Evolutionary conservation across 345 rosid genomes (phyloP).

Genomic region (Brassica juncea): DNA sequence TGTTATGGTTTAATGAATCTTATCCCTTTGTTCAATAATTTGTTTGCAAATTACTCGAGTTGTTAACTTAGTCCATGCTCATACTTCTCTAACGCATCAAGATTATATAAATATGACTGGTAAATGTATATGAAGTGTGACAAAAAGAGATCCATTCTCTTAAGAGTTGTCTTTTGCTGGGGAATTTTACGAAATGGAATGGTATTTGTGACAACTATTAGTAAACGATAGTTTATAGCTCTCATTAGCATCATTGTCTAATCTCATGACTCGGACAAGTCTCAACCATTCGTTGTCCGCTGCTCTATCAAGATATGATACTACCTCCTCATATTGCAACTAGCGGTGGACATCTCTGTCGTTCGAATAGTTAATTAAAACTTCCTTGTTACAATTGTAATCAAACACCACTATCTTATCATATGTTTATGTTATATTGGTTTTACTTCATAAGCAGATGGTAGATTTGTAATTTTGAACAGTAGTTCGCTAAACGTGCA

Average conservation of each 20-base stretch:
- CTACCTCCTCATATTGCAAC: neutral
- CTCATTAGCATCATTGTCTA: too few relatives aligned
- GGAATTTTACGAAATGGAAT: too few relatives aligned
- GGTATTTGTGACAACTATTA: too few relatives aligned
- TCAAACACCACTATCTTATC: neutral
- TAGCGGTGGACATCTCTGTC: neutral
- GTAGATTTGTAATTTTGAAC: neutral
- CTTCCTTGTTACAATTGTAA: neutral
- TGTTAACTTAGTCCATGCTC: neutral
- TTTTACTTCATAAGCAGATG: neutral
- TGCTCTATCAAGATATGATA: neutral
- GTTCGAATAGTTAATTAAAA: neutral
- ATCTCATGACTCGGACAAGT: neutral
- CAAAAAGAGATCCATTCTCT: neutral
- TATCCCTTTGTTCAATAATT: neutral
- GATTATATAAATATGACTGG: neutral
- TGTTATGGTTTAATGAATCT: neutral
- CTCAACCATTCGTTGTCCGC: neutral
- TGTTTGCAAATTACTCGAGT: neutral
- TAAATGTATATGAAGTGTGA: neutral
- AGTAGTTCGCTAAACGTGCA: slow-evolving; percentile 22
- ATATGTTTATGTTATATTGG: neutral
- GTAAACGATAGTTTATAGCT: too few relatives aligned
- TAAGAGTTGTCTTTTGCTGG: too few relatives aligned
- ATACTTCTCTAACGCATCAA: neutral